phyloP scores from a whole-genome alignment of 1,284 basidiomycete species.

The Albatrellus sp. region DNA sequence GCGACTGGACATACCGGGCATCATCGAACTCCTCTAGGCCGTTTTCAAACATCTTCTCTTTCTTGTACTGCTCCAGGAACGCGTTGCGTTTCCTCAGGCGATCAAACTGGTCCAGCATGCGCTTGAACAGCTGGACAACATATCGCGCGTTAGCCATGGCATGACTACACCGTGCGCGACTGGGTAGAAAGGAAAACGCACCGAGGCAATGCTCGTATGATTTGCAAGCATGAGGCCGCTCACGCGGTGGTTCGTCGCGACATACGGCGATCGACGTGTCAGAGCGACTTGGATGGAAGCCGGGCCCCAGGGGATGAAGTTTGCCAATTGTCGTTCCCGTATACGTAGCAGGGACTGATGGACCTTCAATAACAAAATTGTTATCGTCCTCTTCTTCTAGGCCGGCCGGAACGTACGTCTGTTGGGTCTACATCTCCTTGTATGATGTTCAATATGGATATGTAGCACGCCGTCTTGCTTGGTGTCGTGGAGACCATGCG shows the following conservation, averaged over 20 bases:
- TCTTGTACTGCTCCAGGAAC: slow-evolving; percentile 96
- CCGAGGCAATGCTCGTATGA: slow-evolving; percentile 93
- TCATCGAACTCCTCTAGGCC: slow-evolving; percentile 91
- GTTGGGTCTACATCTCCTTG: slow-evolving; percentile 97
- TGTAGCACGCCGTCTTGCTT: slow-evolving; percentile 89
- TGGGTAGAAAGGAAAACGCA: slow-evolving; percentile 26
- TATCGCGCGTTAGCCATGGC: neutral
- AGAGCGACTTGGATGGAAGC: slow-evolving; percentile 97
- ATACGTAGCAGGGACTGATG: slow-evolving; percentile 97
- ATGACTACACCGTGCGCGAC: neutral
- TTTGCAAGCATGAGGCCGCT: slow-evolving; percentile 99
- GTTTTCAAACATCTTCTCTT: slow-evolving; percentile 89
- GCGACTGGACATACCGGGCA: slow-evolving; percentile 46
- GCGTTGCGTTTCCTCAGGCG: slow-evolving; percentile 82
- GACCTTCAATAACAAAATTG: slow-evolving; percentile 38
- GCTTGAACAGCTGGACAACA: slow-evolving; percentile 74
- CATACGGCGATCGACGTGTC: slow-evolving; percentile 84
- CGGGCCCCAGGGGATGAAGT: slow-evolving; percentile 99
- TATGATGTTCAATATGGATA: slow-evolving; percentile 97
- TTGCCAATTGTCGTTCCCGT: slow-evolving; percentile 90
- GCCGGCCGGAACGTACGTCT: slow-evolving; percentile 47
- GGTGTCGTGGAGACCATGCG: slow-evolving; percentile 95
- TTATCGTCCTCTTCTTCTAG: too few species aligned
- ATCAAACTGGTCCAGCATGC: slow-evolving; percentile 95
- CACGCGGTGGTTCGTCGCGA: slow-evolving; percentile 82